A percentile compares a stretch with the other conserved stretches of the same genome.
These are phyloP conservation scores for Chalciporus sp. DNA, from an alignment of 1,284 basidiomycete species.

Conservation along the genomic window DNA sequence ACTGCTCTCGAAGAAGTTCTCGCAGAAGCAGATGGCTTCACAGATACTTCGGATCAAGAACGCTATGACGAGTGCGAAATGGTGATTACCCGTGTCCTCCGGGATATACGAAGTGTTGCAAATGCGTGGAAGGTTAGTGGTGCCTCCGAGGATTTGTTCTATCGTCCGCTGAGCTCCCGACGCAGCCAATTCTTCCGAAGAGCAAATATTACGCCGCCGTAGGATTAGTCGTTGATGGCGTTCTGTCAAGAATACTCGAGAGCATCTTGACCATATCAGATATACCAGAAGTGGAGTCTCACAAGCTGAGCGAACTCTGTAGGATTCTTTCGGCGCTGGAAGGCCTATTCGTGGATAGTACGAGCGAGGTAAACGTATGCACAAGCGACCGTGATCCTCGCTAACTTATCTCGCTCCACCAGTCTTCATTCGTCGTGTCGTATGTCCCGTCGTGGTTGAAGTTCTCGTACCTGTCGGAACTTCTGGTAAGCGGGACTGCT, in stretches of 20 bases:
- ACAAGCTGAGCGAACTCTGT: conserved; percentile 81
- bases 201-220: conserved; percentile 70
- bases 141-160: background rate
- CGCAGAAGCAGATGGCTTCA: conserved; percentile 70
- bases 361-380: conserved; percentile 48
- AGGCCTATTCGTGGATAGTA: conserved; percentile 73
- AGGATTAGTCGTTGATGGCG: conserved; percentile 76
- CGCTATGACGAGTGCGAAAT: conserved; percentile 78
- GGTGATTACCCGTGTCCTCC: conserved; percentile 67
- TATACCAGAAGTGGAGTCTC: conserved; percentile 90
- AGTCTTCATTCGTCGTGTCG: conserved; percentile 72
- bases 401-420: conserved; percentile 8
- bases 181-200: conserved; percentile 58
- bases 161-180: conserved; percentile 10
- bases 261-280: conserved; percentile 83
- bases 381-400: background rate
- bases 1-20: conserved; percentile 37
- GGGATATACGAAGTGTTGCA: conserved; percentile 66
- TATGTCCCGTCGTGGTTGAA: conserved; percentile 94
- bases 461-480: conserved; percentile 89
- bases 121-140: conserved; percentile 73
- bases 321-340: conserved; percentile 80
- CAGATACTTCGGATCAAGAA: conserved; percentile 72
- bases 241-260: conserved; percentile 68
- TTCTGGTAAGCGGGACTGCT: conserved; percentile 62